A percentile compares a stretch with the other conserved stretches of the same genome.
These are phyloP conservation scores for Phytophthora pisi DNA, from an alignment of 352 stramenopile species.

Conservation along the genomic window DNA sequence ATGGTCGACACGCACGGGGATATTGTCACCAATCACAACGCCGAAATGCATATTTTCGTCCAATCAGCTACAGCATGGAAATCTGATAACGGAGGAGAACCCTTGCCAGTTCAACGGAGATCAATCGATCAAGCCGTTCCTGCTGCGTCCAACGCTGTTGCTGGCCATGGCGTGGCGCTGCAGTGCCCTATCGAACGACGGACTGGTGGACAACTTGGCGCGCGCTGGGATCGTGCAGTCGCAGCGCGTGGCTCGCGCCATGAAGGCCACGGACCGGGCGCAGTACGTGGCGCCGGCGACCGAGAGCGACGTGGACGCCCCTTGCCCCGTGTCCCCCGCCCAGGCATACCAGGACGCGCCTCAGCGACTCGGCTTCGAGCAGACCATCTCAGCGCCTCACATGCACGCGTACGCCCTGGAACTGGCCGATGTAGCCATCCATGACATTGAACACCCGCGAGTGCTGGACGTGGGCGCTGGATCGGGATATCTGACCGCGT, in stretches of 20 bases:
- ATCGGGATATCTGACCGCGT: conserved; percentile 95
- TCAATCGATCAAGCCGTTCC: neutral
- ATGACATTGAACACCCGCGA: conserved; percentile 46
- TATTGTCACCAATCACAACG: neutral
- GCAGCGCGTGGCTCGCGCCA: conserved; percentile 61
- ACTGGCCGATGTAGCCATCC: conserved; percentile 61
- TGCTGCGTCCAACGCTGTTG: conserved; percentile 8
- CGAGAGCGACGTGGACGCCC: conserved; percentile 4
- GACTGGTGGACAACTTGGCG: conserved; percentile 74
- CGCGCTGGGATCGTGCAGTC: conserved; percentile 74
- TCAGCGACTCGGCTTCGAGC: conserved; percentile 78
- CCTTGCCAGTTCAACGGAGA: neutral
- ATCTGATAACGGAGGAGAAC: conserved; percentile 9
- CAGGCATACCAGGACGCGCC: conserved; percentile 84
- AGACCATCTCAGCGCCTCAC: conserved; percentile 92
- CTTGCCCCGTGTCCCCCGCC: conserved; percentile 27
- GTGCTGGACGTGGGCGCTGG: conserved; percentile 96
- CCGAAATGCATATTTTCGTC: neutral
- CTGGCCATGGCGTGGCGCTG: conserved; percentile 72
- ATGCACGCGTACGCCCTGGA: conserved; percentile 92
- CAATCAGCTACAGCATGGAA: neutral
- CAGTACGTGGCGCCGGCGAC: conserved; percentile 51
- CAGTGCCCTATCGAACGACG: conserved; percentile 68
- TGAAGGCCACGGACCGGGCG: conserved; percentile 78
- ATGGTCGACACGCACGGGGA: neutral